Conservation (phyloP, 2,329 filamentous ascomycete genomes). For the Aspergillus fumigatiaffinis region DNA sequence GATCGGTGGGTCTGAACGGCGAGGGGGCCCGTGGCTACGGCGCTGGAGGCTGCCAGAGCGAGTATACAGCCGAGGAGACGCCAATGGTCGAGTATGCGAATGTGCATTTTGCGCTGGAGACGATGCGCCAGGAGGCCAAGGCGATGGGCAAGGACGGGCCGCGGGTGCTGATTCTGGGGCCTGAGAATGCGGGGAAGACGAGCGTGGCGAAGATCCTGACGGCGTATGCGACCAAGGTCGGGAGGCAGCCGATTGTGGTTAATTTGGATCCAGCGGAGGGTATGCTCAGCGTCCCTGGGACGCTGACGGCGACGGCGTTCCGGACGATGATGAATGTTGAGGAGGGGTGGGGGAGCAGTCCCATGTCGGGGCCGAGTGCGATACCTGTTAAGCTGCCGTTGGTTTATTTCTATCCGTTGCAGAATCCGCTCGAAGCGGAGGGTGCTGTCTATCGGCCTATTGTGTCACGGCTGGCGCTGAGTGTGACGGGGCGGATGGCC, state of each 20-base stretch:
- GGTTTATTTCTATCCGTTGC: conserved; percentile 81
- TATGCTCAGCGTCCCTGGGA: conserved; percentile 72
- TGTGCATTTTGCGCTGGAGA: conserved; percentile 80
- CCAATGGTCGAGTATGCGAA: conserved; percentile 78
- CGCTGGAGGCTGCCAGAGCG: conserved; percentile 61
- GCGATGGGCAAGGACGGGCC: conserved; percentile 58
- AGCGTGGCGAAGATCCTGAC: conserved; percentile 72
- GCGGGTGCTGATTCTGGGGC: conserved; percentile 78
- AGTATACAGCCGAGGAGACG: conserved; percentile 73
- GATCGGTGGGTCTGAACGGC: conserved; percentile 19
- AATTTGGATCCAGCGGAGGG: conserved; percentile 82
- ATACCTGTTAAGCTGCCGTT: conserved; percentile 89
- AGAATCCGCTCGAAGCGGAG: conserved; percentile 66
- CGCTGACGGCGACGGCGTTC: conserved; percentile 80
- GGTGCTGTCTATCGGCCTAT: conserved; percentile 68
- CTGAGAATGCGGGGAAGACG: conserved; percentile 77
- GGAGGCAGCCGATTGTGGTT: conserved; percentile 72
- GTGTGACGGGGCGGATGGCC: conserved; percentile 70
- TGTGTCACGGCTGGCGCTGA: conserved; percentile 71
- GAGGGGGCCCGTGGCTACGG: conserved; percentile 27
- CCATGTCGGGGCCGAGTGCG: conserved; percentile 82
- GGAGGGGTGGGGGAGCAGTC: conserved; percentile 83
- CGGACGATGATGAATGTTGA: conserved; percentile 84
- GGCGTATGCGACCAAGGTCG: conserved; percentile 71
- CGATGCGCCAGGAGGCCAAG: conserved; percentile 61